Evolutionary conservation across 2,329 filamentous ascomycete genomes (phyloP), one percentile per base, ranked within the genome.

Genomic region (Cladosporium cucumerinum): DNA sequence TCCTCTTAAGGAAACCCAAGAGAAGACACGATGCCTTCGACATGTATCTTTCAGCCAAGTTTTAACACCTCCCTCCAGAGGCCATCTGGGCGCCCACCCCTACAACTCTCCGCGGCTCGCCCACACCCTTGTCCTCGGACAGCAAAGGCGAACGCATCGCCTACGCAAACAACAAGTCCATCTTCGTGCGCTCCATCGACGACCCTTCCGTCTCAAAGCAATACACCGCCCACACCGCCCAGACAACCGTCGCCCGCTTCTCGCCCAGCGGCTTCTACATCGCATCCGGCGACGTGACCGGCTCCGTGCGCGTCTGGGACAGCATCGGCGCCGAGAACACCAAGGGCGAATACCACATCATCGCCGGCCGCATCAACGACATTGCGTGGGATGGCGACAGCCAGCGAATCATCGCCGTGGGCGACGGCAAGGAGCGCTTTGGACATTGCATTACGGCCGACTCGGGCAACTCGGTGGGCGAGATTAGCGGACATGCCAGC

Each of bases 311-410:
- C 69, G 91, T 99, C 5, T 99, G 95, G 95, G 94, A 98, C 77
- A 86, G 85, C 69, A 88, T 91, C 14, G 89, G 94, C 63, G 91
- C 92, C 71, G 93, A 93, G 54, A 91, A 89, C 73, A 97, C 92
- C 54, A 96, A 96, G 78, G 92, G 93, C 70, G 94, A 98, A 78
- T 98, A 97, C 79, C 86, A 88, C 74, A 97, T 98, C 79, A 93
- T 98, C 73, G 93, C 91, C 36, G 95, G 95, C 14, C 89, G 92
- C 62, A 94, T 99, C 80, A 96, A 97, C 76, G 95, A 99, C 77
- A 87, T 99, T 69, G 94, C 93, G 1, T 99, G 95, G 93, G 95
- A 98, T 74, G 94, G 93, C 65, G 95, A 99, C 79, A 96, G 91
- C 67, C 93, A 97, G 81, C 89, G 95, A 58, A 89, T 99, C 74